A percentile compares a stretch with the other conserved stretches of the same genome.
phyloP scores from a whole-genome alignment of 2,329 filamentous ascomycete species.

The Epichloe uncinata region DNA sequence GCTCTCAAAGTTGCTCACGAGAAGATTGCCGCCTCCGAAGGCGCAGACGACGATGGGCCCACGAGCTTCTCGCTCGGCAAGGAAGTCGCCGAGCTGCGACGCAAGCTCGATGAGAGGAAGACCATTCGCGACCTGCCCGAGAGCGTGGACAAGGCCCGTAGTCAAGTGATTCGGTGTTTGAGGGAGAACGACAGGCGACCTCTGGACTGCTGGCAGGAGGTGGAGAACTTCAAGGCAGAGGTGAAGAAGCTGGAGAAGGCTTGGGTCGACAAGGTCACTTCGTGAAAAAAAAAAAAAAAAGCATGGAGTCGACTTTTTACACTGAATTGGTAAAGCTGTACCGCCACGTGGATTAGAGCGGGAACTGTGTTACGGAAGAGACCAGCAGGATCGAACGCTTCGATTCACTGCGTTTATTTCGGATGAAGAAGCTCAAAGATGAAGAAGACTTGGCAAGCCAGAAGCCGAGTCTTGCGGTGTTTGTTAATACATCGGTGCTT shows the following conservation, averaged over 20 bases:
- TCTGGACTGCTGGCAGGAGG: constrained; percentile 89
- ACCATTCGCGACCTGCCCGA: constrained; percentile 57
- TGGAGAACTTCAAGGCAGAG: constrained; percentile 80
- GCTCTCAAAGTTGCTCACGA: constrained; percentile 57
- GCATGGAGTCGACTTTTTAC: no score
- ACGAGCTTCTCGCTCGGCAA: constrained; percentile 39
- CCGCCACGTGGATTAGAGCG: not conserved
- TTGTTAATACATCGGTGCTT: constrained; percentile 19
- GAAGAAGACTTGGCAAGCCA: no score
- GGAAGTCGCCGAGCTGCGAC: constrained; percentile 45
- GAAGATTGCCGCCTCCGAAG: constrained; percentile 37
- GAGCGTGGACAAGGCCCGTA: constrained; percentile 59
- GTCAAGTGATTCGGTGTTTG: constrained; percentile 67
- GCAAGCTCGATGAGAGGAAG: constrained; percentile 48
- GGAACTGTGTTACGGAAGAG: not conserved
- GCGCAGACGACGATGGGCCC: constrained; percentile 17
- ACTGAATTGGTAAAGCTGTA: not conserved
- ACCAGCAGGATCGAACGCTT: not conserved
- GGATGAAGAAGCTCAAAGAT: not conserved
- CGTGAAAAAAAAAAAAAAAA: not conserved
- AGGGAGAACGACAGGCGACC: constrained; percentile 74
- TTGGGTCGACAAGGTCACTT: constrained; percentile 74
- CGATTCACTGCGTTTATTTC: not conserved
- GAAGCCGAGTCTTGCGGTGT: constrained; percentile 9
- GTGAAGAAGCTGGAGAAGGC: constrained; percentile 72